phyloP scores from a whole-genome alignment of 106 monocot species.

The Acanthochlamys bracteata region DNA sequence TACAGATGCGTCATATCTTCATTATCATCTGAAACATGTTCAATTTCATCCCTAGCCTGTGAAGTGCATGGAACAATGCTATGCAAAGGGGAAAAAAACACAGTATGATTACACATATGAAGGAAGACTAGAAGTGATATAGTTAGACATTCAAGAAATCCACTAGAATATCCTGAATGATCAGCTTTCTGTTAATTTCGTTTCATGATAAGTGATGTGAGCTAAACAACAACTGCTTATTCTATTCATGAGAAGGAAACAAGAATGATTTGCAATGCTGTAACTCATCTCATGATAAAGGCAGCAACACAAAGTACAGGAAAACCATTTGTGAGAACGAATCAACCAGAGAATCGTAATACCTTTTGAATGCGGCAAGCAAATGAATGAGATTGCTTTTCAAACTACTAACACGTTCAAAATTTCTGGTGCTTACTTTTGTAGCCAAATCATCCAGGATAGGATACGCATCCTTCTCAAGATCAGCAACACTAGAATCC shows the following conservation, averaged over 20 bases:
- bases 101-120: constrained; percentile 96
- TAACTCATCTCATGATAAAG: too few relatives aligned
- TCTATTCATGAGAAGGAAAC: not conserved
- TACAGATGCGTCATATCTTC: constrained; percentile 94
- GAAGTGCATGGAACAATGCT: constrained; percentile 82
- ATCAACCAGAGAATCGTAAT: not conserved
- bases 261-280: too few relatives aligned
- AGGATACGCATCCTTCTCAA: constrained; percentile 74
- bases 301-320: not conserved
- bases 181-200: not conserved
- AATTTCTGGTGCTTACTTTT: constrained; percentile 57
- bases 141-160: too few relatives aligned
- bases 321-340: not conserved
- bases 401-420: not conserved
- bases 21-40: constrained; percentile 91
- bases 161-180: too few relatives aligned
- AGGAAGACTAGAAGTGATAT: constrained; percentile 1
- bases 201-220: not conserved
- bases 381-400: constrained; percentile 4
- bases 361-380: constrained; percentile 10
- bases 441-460: constrained; percentile 73
- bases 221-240: not conserved
- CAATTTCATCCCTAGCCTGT: constrained; percentile 90
- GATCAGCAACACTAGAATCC: constrained; percentile 62
- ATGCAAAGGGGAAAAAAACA: constrained; percentile 47